Conservation (phyloP, 192 early-diverging fungal genomes). For the Backusella westeae region DNA sequence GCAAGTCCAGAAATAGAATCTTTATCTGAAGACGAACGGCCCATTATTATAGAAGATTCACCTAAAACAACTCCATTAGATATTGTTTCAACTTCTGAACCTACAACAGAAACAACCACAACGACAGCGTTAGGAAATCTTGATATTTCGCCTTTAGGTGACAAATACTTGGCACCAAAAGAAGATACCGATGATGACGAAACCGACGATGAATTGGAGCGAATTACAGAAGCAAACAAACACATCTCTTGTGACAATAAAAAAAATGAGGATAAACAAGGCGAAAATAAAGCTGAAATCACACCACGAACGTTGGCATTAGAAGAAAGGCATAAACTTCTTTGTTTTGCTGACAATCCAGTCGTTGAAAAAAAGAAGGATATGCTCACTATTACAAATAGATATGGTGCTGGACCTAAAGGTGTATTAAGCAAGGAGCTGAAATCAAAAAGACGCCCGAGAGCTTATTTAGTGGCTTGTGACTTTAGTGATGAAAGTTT, state of each 20-base stretch:
- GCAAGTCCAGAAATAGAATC: neutral
- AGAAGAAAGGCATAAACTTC: neutral
- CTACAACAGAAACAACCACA: neutral
- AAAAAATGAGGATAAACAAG: neutral
- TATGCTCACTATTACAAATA: constrained; percentile 7
- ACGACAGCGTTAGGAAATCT: neutral
- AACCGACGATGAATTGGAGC: constrained; percentile 15
- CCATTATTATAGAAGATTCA: neutral
- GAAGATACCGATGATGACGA: constrained; percentile 7
- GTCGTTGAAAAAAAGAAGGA: neutral
- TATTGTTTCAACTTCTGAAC: neutral
- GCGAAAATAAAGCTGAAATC: neutral
- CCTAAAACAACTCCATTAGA: neutral
- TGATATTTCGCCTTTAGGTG: neutral
- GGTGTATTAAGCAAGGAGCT: neutral
- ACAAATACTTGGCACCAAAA: neutral
- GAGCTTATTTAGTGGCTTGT: constrained; percentile 48
- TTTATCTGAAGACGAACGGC: neutral
- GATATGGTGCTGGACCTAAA: constrained; percentile 13
- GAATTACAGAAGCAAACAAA: constrained; percentile 24
- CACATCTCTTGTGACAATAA: constrained; percentile 9
- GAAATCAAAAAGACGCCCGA: neutral
- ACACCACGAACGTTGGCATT: neutral
- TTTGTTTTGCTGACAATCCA: constrained; percentile 21
- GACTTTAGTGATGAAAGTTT: constrained; percentile 52